Percentiles rank a stretch among this genome's conserved stretches.
These are phyloP conservation scores for Penicillium longicatenatum DNA, from an alignment of 495 filamentous ascomycete species.

Conservation along the genomic window DNA sequence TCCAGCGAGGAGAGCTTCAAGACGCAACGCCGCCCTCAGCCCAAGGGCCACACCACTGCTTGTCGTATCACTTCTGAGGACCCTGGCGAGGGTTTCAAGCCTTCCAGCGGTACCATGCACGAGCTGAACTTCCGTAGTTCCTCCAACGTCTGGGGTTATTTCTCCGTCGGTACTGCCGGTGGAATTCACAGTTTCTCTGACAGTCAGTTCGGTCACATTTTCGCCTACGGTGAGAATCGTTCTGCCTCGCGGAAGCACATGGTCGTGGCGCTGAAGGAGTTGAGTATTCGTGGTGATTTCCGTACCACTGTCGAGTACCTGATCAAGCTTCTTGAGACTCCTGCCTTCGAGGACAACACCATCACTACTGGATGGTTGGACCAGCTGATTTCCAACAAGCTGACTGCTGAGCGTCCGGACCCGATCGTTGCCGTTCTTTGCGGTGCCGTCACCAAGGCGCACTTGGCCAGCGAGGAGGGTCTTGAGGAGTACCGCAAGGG, in stretches of 20 bases:
- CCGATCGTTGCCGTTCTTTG: constrained; percentile 87
- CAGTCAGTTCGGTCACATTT: constrained; percentile 99
- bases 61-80: constrained; percentile 99
- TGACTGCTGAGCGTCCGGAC: constrained; percentile 95
- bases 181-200: constrained; percentile 99
- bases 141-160: constrained; percentile 99
- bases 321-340: constrained; percentile 97
- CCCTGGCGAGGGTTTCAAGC: constrained; percentile 99
- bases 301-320: constrained; percentile 98
- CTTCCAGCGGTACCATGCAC: constrained; percentile 97
- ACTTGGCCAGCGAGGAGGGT: constrained; percentile 86
- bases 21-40: constrained; percentile 84
- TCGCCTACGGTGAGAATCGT: constrained; percentile 97
- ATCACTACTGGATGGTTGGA: constrained; percentile 99
- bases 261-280: constrained; percentile 97
- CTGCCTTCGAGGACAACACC: constrained; percentile 98
- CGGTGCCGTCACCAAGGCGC: constrained; percentile 92
- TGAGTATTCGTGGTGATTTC: constrained; percentile 99
- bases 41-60: constrained; percentile 95
- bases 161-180: constrained; percentile 94
- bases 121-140: constrained; percentile 98
- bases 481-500: constrained; percentile 83
- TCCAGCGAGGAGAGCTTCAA: constrained; percentile 79
- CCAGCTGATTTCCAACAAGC: constrained; percentile 95
- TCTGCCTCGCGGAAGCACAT: constrained; percentile 97